These are phyloP conservation scores for Colletotrichum tabaci DNA, from an alignment of 2,329 filamentous ascomycete species.

Conservation along the genomic window DNA sequence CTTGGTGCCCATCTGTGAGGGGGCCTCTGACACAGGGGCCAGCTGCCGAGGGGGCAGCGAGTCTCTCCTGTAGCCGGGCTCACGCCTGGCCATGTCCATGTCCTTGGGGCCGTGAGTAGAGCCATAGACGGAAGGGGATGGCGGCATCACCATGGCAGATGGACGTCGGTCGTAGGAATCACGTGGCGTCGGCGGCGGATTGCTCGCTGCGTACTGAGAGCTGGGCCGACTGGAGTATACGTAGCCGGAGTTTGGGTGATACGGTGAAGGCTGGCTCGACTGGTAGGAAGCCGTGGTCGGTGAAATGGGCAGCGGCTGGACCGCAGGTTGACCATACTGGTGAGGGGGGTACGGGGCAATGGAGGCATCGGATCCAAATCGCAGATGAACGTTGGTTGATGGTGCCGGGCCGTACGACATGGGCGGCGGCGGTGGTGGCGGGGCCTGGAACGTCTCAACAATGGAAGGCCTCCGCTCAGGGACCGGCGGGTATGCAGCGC, in stretches of 20 bases:
- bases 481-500: slow-evolving; percentile 55
- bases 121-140: slow-evolving; percentile 53
- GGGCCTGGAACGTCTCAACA: slow-evolving; percentile 60
- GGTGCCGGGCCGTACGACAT: slow-evolving; percentile 50
- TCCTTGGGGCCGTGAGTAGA: slow-evolving; percentile 12
- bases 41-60: slow-evolving; percentile 48
- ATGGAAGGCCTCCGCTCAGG: slow-evolving; percentile 63
- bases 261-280: slow-evolving; percentile 57
- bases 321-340: slow-evolving; percentile 47
- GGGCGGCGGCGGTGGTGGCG: slow-evolving; percentile 52
- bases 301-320: slow-evolving; percentile 52
- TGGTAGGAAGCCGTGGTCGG: slow-evolving; percentile 52
- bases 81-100: slow-evolving; percentile 14
- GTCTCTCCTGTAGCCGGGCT: slow-evolving; percentile 42
- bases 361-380: slow-evolving; percentile 56
- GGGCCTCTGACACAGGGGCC: slow-evolving; percentile 52
- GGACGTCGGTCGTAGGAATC: slow-evolving; percentile 57
- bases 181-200: slow-evolving; percentile 50
- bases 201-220: slow-evolving; percentile 50
- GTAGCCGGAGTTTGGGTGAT: slow-evolving; percentile 59
- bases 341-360: slow-evolving; percentile 57
- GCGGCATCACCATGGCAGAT: slow-evolving; percentile 56
- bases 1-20: slow-evolving; percentile 47
- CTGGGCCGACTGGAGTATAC: slow-evolving; percentile 49
- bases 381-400: slow-evolving; percentile 47